A percentile compares a stretch with the other conserved stretches of the same genome.
Evolutionary conservation across 192 early-diverging fungal genomes (phyloP).

Genomic region (Backusella parvicylindrica): DNA sequence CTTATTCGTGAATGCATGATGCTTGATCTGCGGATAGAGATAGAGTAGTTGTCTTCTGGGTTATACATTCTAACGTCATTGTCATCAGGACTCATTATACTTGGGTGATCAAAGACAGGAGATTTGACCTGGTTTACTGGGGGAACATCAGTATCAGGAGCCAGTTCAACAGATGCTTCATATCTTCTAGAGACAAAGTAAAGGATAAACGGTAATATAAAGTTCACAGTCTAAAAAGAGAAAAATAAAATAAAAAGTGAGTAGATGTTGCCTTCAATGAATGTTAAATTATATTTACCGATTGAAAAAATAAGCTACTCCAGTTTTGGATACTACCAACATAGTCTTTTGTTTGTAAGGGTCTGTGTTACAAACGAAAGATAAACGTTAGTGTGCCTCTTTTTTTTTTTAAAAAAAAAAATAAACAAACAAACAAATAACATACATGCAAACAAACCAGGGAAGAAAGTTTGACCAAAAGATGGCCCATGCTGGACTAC

Average conservation of each 20-base stretch:
- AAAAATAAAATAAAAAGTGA: neutral
- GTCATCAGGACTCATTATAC: constrained; percentile 8
- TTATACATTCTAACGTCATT: constrained; percentile 25
- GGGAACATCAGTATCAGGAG: neutral
- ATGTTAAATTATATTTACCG: constrained; percentile 18
- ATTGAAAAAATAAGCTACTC: constrained; percentile 62
- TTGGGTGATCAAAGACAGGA: neutral
- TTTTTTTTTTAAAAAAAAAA: neutral
- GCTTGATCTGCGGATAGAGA: constrained; percentile 19
- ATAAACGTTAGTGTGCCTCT: neutral
- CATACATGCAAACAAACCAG: constrained; percentile 54
- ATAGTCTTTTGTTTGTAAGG: constrained; percentile 62
- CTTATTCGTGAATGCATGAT: constrained; percentile 14
- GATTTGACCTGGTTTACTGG: neutral
- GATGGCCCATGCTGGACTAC: constrained; percentile 44
- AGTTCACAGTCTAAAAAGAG: constrained; percentile 50
- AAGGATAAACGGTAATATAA: constrained; percentile 63
- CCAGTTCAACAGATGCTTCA: constrained; percentile 22
- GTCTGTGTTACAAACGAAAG: constrained; percentile 11
- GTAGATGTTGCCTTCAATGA: neutral
- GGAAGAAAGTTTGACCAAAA: constrained; percentile 58
- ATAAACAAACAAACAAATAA: neutral
- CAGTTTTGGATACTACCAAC: constrained; percentile 56
- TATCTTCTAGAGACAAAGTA: constrained; percentile 54
- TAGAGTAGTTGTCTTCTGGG: constrained; percentile 17